Base-by-base conservation (phyloP, 768 basidiomycete species). In the Lyophyllum shimeji region DNA sequence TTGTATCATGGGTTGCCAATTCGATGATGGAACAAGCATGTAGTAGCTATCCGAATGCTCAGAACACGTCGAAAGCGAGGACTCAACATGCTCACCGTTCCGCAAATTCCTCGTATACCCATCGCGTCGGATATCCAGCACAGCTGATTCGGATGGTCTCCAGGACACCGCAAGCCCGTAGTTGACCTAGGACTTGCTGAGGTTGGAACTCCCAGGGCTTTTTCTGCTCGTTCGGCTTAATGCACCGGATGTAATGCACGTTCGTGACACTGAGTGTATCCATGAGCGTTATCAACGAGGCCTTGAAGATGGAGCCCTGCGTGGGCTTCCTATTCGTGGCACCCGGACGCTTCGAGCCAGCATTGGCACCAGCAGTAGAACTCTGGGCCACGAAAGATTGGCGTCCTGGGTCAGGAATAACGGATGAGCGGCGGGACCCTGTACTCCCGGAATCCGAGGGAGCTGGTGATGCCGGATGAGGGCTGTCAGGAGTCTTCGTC, bases 61-160 rank as follows among this genome's bases (percentile, higher is more conserved):
- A 71, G 61, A 52, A 37, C 58, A 45, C 54, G 48, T 58, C 4
- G 46, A 20, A 29, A 43, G 29, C 42, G 21, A 33, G 42, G 43
- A 43, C 31, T 18, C 24, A 52, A 24, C 29, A 25, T 20, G 71
- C 86, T 61, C 61, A 96, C 94, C 97, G 84, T 69, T 98, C 95
- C 3, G 93, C 97, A 67, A 99, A 99, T 70, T 98, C 97, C 67
- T 95, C 95, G 62, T 98, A 99, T 3, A 89, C 94, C 97, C 97
- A 98, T 31, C 97, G 82, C 12, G 94, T 94, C 25, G 97, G 97
- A 73, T 99, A 99, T 29, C 97, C 97, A 43, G 97, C 97, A 72
- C 97, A 98, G 72, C 93, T 95, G 68, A 99, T 99, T 54, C 95
- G 84, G 65, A 99, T 99, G 3, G 97, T 99, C 72, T 99, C 97